phyloP scores from a whole-genome alignment of 2,329 filamentous ascomycete genomes.

The Verticillium longisporum region DNA sequence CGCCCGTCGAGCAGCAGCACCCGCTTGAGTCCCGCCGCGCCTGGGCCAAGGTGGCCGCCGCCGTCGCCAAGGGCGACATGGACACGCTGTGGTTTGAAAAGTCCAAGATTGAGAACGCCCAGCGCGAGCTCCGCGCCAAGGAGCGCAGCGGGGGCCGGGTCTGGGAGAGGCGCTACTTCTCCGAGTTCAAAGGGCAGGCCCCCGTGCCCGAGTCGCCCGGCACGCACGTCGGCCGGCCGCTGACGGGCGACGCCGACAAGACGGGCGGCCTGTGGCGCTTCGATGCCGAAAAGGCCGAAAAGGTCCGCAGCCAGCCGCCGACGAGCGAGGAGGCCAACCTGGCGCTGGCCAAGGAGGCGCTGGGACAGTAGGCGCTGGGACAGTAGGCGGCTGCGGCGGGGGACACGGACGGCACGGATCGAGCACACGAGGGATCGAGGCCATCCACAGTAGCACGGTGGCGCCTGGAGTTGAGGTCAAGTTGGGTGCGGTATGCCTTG shows the following conservation, averaged over 20 bases:
- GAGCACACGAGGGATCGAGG: neutral
- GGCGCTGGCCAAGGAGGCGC: conserved; percentile 34
- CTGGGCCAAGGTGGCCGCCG: conserved; percentile 79
- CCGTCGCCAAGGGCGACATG: conserved; percentile 77
- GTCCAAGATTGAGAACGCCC: conserved; percentile 81
- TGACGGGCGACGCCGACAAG: conserved; percentile 50
- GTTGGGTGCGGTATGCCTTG: neutral
- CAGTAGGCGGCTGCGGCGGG: conserved; percentile 14
- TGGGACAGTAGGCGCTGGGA: conserved; percentile 27
- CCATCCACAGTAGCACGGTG: neutral
- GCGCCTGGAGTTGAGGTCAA: neutral
- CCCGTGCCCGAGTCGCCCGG: conserved; percentile 38
- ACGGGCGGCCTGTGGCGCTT: conserved; percentile 56
- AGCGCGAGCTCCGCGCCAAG: conserved; percentile 65
- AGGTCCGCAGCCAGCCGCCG: conserved; percentile 49
- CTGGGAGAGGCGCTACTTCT: conserved; percentile 86
- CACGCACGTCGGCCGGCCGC: conserved; percentile 35
- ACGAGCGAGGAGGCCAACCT: conserved; percentile 43
- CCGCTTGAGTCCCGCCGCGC: conserved; percentile 81
- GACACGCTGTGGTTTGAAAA: conserved; percentile 74
- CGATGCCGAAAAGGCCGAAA: conserved; percentile 49
- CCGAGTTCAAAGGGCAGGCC: conserved; percentile 38
- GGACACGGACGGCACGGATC: neutral
- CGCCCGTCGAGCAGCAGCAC: conserved; percentile 72
- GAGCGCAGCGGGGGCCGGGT: conserved; percentile 68